Base-by-base conservation (phyloP, 768 basidiomycete genomes). In the Trametes punicea region DNA sequence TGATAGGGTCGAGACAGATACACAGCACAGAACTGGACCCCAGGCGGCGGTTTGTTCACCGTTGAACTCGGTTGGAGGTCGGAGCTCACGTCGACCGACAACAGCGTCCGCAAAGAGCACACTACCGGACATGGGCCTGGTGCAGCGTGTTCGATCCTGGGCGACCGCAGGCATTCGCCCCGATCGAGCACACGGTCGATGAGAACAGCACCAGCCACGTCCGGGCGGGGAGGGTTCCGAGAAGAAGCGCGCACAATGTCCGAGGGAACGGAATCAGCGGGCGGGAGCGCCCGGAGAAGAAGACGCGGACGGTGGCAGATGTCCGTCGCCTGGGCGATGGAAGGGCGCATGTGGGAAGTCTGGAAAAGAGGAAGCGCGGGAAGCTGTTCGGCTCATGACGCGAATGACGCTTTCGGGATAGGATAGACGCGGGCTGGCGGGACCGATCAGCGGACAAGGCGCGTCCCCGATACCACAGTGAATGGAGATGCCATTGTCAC, bases 281-380 rank as follows among this genome's bases (percentile, higher is more conserved):
- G 34, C 8, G 13, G 11, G 34, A 53, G 45, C 34, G 52, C 52
- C 23, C 26, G 25, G 16, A 21, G 44, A 21, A 54, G 44, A 46
- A 16, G 15, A 26, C 45, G 41, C 27, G 50, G 21, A 26, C 52
- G 48, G 53, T 55, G 58, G 58, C 53, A 59, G 58, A 51, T 55
- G 58, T 51, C 54, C 48, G 58, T 60, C 58, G 58, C 49, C 58
- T 55, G 53, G 58, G 38, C 42, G 54, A 60, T 59, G 47, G 57
- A 53, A 59, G 51, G 50, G 27, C 23, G 34, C 31, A 26, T 25
- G 47, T 46, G 49, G 36, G 49, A 45, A 33, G 21, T 18, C 23
- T 31, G 39, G n/a, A 31, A 21, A 36, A 33, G 16, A n/a, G 56
- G 21, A 58, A 53, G 51, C 56, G 50, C 51, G 51, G 51, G 50